Conservation (phyloP, 805 yeast genomes). For the Wickerhamiella cacticola region DNA sequence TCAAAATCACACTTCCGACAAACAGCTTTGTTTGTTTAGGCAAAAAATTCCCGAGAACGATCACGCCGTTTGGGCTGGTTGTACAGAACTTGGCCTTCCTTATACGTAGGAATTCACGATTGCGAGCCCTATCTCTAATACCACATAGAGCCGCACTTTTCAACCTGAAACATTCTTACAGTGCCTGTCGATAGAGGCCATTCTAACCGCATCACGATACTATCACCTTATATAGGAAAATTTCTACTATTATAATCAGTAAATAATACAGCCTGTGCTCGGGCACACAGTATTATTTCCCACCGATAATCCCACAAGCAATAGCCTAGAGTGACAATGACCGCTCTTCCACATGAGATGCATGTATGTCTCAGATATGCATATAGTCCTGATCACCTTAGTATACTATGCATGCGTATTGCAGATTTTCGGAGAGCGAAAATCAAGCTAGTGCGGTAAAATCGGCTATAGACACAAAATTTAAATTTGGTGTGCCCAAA, state of each 20-base stretch:
- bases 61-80: neutral
- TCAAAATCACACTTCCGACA: slow-evolving; percentile 4
- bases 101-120: neutral
- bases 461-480: neutral
- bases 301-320: slow-evolving; percentile 1
- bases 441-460: neutral
- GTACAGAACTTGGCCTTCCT: neutral
- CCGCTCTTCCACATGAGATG: neutral
- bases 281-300: slow-evolving; percentile 2
- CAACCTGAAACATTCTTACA: slow-evolving; percentile 1
- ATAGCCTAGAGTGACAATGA: neutral
- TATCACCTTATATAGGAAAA: slow-evolving; percentile 2
- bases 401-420: neutral
- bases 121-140: neutral
- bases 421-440: neutral
- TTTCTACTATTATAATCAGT: slow-evolving; percentile 1
- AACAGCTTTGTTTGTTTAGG: slow-evolving; percentile 1
- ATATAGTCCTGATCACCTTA: slow-evolving; percentile 1
- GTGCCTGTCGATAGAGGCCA: slow-evolving; percentile 1
- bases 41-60: neutral
- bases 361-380: slow-evolving; percentile 9
- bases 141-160: neutral
- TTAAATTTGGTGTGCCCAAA: neutral
- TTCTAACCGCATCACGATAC: slow-evolving; percentile 2
- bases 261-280: slow-evolving; percentile 4